Base-by-base conservation (phyloP, 352 stramenopile genomes). In the Globisporangium paroecandrum region DNA sequence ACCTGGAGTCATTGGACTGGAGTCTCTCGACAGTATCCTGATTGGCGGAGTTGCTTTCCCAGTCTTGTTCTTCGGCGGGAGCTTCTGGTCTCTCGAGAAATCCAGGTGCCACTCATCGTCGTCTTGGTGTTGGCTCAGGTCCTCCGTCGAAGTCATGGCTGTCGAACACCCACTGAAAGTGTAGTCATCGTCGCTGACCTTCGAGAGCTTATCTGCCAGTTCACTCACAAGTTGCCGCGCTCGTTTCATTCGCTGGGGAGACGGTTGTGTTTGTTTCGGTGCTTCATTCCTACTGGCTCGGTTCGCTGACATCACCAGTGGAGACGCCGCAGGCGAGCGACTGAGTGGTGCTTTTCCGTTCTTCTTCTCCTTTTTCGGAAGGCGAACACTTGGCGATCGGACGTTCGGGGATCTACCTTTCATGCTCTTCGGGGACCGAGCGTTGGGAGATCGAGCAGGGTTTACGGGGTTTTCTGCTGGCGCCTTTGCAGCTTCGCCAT, bases 171-270 rank as follows among this genome's bases (percentile, higher is more conserved):
- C 13, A 6, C 9, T 58, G 13, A 58, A 34, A 58, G 53, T 9
- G 25, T 25, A 12, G 8, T 5, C 4, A 34, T 59, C 47, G 13
- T 53, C 61, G 8, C 61, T 38, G 9, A 66, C 47, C 27, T 58
- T 25, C n/a, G n/a, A 41, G 47, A 66, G 61, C 61, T 59, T 66
- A 3, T 25, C 7, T 41, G 61, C 24, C n/a, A 66, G 18, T 27
- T 66, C 61, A 1, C 25, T 66, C 46, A 58, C 47, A 34, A 66
- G 61, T 34, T 53, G 27, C 1, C 24, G 47, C 18, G 60, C 12
- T 5, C 61, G 61, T n/a, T 66, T 66, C 24, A 24, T 1, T 47
- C 47, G 61, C 12, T 54, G 20, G 0, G 47, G 32, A 0, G 47
- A 51, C 4, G 47, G 0, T 32, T 49, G 25, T 49, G 32, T 34